A percentile compares a stretch with the other conserved stretches of the same genome.
phyloP scores from a whole-genome alignment of 352 stramenopile species.

The Pythium insidiosum region DNA sequence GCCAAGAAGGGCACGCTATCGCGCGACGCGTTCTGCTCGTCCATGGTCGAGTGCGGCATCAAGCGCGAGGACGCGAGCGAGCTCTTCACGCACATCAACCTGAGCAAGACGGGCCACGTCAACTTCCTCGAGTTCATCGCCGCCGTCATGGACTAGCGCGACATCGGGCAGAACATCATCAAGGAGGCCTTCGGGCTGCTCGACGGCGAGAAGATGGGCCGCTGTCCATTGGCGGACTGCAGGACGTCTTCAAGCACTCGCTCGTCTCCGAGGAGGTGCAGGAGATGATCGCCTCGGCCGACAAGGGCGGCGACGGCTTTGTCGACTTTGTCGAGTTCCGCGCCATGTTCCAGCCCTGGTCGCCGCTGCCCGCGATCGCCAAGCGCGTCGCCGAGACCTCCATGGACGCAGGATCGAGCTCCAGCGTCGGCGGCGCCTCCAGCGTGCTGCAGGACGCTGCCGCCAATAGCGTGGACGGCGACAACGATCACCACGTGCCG shows the following conservation, averaged over 20 bases:
- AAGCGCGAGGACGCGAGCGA: conserved; percentile 68
- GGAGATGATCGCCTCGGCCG: conserved; percentile 86
- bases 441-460: too few relatives aligned
- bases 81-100: conserved; percentile 69
- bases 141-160: conserved; percentile 87
- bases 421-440: too few relatives aligned
- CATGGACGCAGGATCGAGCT: too few relatives aligned
- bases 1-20: conserved; percentile 82
- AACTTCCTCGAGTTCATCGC: conserved; percentile 96
- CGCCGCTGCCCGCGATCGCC: neutral
- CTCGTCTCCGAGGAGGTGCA: conserved; percentile 83
- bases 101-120: conserved; percentile 79
- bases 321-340: conserved; percentile 91
- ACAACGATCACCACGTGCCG: too few relatives aligned
- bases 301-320: conserved; percentile 65
- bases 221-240: conserved; percentile 87
- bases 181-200: conserved; percentile 88
- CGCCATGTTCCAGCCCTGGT: conserved; percentile 32
- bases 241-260: conserved; percentile 85
- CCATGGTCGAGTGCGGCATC: conserved; percentile 85
- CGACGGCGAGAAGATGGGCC: conserved; percentile 86
- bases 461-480: too few relatives aligned
- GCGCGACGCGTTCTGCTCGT: conserved; percentile 90
- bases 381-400: too few relatives aligned
- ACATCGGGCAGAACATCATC: conserved; percentile 87